Conservation (phyloP, 805 yeast genomes). For the Wickerhamiella qilinensis region DNA sequence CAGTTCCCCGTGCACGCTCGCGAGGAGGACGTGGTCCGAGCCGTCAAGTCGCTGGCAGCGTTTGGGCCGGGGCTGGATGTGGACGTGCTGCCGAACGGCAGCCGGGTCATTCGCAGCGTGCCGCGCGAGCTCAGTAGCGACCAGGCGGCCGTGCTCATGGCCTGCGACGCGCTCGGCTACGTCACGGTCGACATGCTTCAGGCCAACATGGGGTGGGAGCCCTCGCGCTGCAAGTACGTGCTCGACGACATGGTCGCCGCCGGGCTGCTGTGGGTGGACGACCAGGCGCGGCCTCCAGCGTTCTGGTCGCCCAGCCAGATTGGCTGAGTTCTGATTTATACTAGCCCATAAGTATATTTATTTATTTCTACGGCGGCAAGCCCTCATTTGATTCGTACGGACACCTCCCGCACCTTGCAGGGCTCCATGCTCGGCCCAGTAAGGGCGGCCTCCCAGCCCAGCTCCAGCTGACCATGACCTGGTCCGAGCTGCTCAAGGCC, state of each 20-base stretch:
- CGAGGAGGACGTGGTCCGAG: conserved; percentile 38
- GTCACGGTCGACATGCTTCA: conserved; percentile 45
- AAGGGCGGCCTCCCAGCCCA: no score
- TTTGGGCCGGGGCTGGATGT: conserved; percentile 62
- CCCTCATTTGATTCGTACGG: no score
- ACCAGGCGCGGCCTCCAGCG: conserved; percentile 20
- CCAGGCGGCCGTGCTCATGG: conserved; percentile 53
- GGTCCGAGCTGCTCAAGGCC: background rate
- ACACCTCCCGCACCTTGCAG: no score
- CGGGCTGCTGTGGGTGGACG: conserved; percentile 80
- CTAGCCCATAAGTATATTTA: no score
- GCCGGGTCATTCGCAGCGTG: conserved; percentile 43
- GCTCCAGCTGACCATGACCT: no score
- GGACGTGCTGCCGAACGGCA: conserved; percentile 36
- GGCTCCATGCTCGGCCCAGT: no score
- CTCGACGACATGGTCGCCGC: conserved; percentile 64
- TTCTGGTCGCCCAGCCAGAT: conserved; percentile 22
- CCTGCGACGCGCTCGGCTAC: conserved; percentile 64
- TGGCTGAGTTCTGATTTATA: no score
- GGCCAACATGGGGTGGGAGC: conserved; percentile 68
- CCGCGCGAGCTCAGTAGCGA: conserved; percentile 51
- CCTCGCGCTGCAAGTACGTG: conserved; percentile 40
- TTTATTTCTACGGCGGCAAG: no score
- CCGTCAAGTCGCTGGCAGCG: conserved; percentile 35
- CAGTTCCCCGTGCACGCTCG: conserved; percentile 4